A percentile compares a stretch with the other conserved stretches of the same genome.
Evolutionary conservation across 192 early-diverging fungal genomes (phyloP).

Genomic region (Pilobolus umbonatus): DNA sequence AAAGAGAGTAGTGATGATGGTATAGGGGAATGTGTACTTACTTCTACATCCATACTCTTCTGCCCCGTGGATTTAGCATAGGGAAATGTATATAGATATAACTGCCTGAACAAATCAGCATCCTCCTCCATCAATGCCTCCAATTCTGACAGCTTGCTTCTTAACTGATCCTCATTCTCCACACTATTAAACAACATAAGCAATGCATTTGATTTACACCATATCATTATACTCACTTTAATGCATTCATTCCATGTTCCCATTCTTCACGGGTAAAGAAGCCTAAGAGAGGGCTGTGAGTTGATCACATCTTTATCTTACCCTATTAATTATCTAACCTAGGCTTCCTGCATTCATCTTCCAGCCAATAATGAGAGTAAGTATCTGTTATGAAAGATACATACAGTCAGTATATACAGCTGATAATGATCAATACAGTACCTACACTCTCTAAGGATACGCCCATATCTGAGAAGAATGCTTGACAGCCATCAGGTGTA

Average conservation of each 20-base stretch:
- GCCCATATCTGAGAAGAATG: conserved; percentile 16
- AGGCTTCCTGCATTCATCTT: conserved; percentile 18
- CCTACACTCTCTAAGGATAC: conserved; percentile 22
- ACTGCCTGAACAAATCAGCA: conserved; percentile 4
- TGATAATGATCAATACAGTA: no score
- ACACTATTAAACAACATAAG: neutral
- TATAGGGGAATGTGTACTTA: neutral
- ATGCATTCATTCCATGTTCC: conserved; percentile 6
- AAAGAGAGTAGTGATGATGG: neutral
- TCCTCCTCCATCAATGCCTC: neutral
- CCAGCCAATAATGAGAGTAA: conserved; percentile 15
- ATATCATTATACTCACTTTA: neutral
- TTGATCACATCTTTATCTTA: neutral
- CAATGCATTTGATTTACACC: neutral
- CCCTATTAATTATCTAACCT: conserved; percentile 3
- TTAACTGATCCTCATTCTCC: neutral
- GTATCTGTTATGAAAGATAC: neutral
- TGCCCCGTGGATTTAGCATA: conserved; percentile 21
- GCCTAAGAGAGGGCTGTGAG: neutral
- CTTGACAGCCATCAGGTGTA: conserved; percentile 17
- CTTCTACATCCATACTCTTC: conserved; percentile 31
- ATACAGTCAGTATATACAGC: neutral
- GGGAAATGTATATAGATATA: conserved; percentile 16
- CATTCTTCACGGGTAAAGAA: conserved; percentile 20
- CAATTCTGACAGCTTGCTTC: neutral